Evolutionary conservation across 306 rosid species (phyloP).

Genomic region (Sechiopsis laciniata): DNA sequence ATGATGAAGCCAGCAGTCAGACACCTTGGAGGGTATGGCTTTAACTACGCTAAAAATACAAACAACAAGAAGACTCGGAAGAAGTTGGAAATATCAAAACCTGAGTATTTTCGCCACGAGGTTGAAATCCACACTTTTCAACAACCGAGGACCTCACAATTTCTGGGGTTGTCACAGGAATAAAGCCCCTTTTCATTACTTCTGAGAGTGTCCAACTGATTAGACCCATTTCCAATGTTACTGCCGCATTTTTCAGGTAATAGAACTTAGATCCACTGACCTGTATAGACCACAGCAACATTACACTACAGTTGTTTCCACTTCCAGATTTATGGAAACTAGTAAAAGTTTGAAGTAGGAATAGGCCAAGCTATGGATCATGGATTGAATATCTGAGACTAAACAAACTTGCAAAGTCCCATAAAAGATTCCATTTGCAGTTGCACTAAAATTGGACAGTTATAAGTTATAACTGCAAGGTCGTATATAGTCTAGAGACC

Average conservation of each 20-base stretch:
- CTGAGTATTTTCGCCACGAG: constrained; percentile 91
- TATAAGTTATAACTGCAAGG: not conserved
- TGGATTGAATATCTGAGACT: not conserved
- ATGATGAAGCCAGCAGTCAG: not conserved
- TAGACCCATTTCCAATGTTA: constrained; percentile 79
- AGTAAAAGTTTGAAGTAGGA: not conserved
- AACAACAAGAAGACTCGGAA: not conserved
- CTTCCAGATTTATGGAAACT: not conserved
- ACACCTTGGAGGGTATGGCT: not conserved
- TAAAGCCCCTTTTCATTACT: constrained; percentile 81
- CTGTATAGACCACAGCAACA: constrained; percentile 39
- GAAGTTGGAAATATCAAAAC: constrained; percentile 31
- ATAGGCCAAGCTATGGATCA: not conserved
- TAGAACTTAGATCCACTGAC: constrained; percentile 95
- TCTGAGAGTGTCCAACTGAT: constrained; percentile 85
- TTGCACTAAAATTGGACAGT: not conserved
- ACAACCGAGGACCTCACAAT: constrained; percentile 87
- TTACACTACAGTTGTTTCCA: constrained; percentile 18
- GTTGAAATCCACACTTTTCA: constrained; percentile 96
- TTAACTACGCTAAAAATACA: not conserved
- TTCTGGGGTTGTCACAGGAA: constrained; percentile 84
- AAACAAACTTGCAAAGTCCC: not conserved
- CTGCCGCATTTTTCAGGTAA: constrained; percentile 91
- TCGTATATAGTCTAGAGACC: not conserved
- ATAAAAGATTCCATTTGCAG: not conserved